Evolutionary conservation across 352 stramenopile genomes (phyloP), one percentile per base, ranked within the genome.

Genomic region (Saprolegnia parasitica): DNA sequence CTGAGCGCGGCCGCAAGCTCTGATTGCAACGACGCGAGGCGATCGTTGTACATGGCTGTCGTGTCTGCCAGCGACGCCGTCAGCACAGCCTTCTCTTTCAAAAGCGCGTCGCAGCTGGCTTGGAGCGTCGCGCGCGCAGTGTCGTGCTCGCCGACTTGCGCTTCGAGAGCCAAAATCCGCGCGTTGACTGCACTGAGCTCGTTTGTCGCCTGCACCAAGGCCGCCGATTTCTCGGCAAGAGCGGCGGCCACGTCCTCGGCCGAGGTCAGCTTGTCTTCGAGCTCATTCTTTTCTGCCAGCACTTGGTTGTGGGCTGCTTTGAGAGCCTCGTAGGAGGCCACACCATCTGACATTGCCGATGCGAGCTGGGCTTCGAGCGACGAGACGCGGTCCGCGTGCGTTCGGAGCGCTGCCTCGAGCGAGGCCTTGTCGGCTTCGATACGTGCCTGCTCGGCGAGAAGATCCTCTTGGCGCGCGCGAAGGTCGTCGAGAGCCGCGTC

Each of bases 91-190:
- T 60, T 60, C 35, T 60, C 13, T 10, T 15, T 9, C 35, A 60
- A 3, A 8, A 60, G 35, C 24, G 52, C 52, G 4, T 16, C 9
- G 52, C 11, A 16, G 24, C 20, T n/a, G 35, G 35, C 52, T 16
- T 60, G 13, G 13, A 60, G 24, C 13, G 11, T 16, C 11, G 52
- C 52, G 8, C 52, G 52, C 35, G 52, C 52, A 3, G 13, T 15
- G 11, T 60, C 52, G 35, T 16, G 2, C 13, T 60, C 52, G 13
- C 13, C 52, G 9, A 24, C 24, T 60, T 60, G 13, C 24, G 24
- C 35, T 60, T 60, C 52, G 52, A 60, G 52, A 60, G 35, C 20
- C 35, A 35, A 15, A 9, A 60, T 60, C n/a, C 35, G 24, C 24
- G 52, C 52, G 35, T 42, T 40, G 35, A 60, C 52, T 4, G 24